These are phyloP conservation scores for Termitomyces sp. DNA, from an alignment of 768 basidiomycete species.

Conservation along the genomic window DNA sequence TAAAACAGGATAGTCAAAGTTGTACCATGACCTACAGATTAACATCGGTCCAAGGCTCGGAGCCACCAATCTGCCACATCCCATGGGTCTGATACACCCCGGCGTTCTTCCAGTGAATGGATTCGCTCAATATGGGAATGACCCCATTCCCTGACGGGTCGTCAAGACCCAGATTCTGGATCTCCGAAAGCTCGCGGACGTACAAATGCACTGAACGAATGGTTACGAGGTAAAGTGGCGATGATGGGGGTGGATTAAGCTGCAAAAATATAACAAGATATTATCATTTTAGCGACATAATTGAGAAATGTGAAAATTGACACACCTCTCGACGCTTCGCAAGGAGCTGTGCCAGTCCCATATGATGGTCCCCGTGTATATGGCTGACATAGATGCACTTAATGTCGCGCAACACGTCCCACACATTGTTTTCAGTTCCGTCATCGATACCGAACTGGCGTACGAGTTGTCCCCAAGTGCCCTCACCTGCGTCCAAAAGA, in stretches of 20 bases:
- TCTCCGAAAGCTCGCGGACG: constrained; percentile 66
- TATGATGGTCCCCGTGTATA: constrained; percentile 90
- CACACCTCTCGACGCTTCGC: constrained; percentile 63
- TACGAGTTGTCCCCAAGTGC: constrained; percentile 85
- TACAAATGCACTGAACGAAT: constrained; percentile 56
- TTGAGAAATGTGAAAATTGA: not conserved
- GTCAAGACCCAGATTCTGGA: constrained; percentile 70
- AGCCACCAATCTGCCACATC: constrained; percentile 40
- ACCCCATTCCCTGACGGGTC: constrained; percentile 47
- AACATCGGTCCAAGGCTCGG: constrained; percentile 45
- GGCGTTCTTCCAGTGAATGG: constrained; percentile 44
- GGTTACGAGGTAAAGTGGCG: constrained; percentile 72
- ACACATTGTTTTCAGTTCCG: constrained; percentile 34
- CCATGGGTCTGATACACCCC: constrained; percentile 34
- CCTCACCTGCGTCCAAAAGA: constrained; percentile 90
- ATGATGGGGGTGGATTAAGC: constrained; percentile 59
- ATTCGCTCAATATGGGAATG: constrained; percentile 52
- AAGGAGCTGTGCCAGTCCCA: constrained; percentile 75
- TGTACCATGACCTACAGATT: constrained; percentile 26
- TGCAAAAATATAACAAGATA: constrained; percentile 22
- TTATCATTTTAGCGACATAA: not conserved
- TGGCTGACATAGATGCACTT: constrained; percentile 87
- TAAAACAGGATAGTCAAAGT: not conserved
- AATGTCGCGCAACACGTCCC: constrained; percentile 62
- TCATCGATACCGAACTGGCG: constrained; percentile 66